Conservation (phyloP, 768 basidiomycete species). For the Exidia glandulosa region DNA sequence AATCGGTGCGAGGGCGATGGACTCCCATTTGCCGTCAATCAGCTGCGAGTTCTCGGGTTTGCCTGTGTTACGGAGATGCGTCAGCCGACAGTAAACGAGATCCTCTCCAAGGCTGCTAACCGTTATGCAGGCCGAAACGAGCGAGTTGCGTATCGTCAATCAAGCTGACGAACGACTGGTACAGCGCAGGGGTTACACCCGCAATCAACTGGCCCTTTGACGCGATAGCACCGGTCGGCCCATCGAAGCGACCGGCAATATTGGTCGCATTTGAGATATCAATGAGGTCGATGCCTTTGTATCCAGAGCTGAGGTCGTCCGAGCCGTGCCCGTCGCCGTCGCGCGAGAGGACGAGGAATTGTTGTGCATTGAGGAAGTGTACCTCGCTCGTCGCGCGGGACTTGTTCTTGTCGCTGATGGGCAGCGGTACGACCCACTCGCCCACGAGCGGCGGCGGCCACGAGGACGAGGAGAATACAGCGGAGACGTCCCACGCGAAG, state of each 20-base stretch:
- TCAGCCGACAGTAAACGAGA: no score
- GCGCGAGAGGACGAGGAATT: constrained; percentile 50
- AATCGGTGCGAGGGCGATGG: constrained; percentile 45
- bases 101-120: no score
- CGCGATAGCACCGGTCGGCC: constrained; percentile 40
- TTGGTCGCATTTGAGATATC: constrained; percentile 48
- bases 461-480: not conserved
- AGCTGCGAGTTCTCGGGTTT: constrained; percentile 38
- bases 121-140: constrained; percentile 54
- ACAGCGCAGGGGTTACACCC: constrained; percentile 39
- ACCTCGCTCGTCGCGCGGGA: constrained; percentile 45
- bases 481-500: constrained; percentile 41
- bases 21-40: constrained; percentile 62
- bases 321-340: constrained; percentile 53
- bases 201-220: constrained; percentile 34
- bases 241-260: constrained; percentile 47
- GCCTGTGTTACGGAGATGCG: constrained; percentile 25
- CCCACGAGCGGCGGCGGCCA: constrained; percentile 27
- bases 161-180: constrained; percentile 45
- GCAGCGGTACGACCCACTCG: constrained; percentile 52
- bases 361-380: constrained; percentile 36
- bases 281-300: constrained; percentile 52
- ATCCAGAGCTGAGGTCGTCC: constrained; percentile 34
- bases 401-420: constrained; percentile 39
- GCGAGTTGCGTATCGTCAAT: constrained; percentile 43